Conservation (phyloP, 495 filamentous ascomycete genomes). For the Aspergillus asperescens region DNA sequence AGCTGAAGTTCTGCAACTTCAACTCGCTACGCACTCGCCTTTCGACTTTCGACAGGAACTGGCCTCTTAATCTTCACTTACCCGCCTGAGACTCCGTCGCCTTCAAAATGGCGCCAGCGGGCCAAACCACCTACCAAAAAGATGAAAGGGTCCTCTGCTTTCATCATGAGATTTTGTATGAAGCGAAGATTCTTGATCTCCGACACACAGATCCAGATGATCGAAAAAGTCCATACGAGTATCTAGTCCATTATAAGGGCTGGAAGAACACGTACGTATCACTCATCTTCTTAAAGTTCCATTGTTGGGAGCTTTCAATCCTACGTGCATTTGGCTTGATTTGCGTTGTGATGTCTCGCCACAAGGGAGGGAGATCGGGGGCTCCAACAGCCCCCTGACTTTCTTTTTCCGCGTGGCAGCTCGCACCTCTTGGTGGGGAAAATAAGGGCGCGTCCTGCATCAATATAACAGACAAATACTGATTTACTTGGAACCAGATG, state of each 20-base stretch:
- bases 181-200: slow-evolving; percentile 86
- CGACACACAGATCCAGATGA: slow-evolving; percentile 58
- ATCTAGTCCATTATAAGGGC: slow-evolving; percentile 95
- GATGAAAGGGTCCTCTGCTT: slow-evolving; percentile 96
- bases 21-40: not conserved
- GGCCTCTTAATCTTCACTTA: not conserved
- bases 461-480: slow-evolving; percentile 11
- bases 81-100: not conserved
- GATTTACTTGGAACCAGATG: slow-evolving; percentile 49
- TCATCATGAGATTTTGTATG: slow-evolving; percentile 92
- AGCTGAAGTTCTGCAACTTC: not conserved
- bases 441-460: not conserved
- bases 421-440: slow-evolving; percentile 2
- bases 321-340: not conserved
- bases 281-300: not conserved
- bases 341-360: not conserved
- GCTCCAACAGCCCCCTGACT: slow-evolving; percentile 8
- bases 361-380: not conserved
- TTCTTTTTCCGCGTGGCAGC: slow-evolving; percentile 3
- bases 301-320: not conserved
- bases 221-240: slow-evolving; percentile 71
- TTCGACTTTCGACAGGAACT: not conserved
- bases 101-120: slow-evolving; percentile 55
- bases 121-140: slow-evolving; percentile 63
- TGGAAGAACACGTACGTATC: slow-evolving; percentile 90